Conservation (phyloP, 805 yeast genomes). For the Jamesozyma piceae region DNA sequence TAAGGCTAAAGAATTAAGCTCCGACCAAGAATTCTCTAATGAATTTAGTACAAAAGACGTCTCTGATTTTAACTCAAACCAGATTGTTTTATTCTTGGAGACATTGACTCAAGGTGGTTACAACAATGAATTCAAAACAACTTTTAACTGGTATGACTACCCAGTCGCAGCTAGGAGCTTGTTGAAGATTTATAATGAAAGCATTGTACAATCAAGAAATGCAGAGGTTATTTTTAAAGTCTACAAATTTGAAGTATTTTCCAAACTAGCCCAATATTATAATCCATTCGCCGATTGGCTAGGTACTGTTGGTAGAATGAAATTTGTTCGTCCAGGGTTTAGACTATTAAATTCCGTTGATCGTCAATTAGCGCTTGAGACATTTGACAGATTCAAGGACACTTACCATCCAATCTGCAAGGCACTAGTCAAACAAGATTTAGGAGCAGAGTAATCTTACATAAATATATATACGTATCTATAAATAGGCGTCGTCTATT, state of each 20-base stretch:
- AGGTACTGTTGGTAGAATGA: conserved; percentile 90
- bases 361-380: conserved; percentile 51
- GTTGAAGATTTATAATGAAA: conserved; percentile 32
- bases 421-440: conserved; percentile 73
- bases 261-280: conserved; percentile 39
- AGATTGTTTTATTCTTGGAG: conserved; percentile 71
- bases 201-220: conserved; percentile 48
- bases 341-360: conserved; percentile 55
- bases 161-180: conserved; percentile 29
- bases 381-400: conserved; percentile 49
- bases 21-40: conserved; percentile 16
- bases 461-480: background rate
- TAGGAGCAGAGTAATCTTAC: conserved; percentile 37
- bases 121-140: background rate
- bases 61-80: conserved; percentile 56
- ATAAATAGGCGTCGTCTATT: background rate
- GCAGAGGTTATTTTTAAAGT: conserved; percentile 78
- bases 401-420: conserved; percentile 81
- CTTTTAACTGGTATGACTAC: conserved; percentile 31
- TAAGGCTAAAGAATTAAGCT: conserved; percentile 22
- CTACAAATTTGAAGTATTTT: conserved; percentile 56
- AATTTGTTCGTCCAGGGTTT: conserved; percentile 83
- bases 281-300: conserved; percentile 66
- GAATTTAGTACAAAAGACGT: conserved; percentile 44
- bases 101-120: conserved; percentile 41